Evolutionary conservation across 176 grass and related monocot species (phyloP), one percentile per base, ranked within the genome.

Genomic region (Paspalum vaginatum): DNA sequence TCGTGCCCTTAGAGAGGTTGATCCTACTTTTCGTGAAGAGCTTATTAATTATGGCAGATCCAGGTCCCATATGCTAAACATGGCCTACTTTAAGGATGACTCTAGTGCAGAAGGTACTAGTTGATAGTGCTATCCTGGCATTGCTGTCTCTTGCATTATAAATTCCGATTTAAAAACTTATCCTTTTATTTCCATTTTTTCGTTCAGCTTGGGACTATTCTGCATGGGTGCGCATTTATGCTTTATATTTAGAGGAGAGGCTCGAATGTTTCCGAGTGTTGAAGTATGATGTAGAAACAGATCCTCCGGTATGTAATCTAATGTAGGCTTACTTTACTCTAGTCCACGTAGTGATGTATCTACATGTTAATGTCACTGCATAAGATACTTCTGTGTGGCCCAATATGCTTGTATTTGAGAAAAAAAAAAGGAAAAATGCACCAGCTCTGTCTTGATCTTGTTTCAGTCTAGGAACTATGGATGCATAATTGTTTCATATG

Each of bases 21-120:
- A 99, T 68, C 93, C 88, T 76, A 99, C 97, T 61, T 99, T 99
- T 25, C 93, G 88, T 47, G 97, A 96, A 88, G 97, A 96, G 76
- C 93, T 99, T 50, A 90, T 96, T 58, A 99, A 99, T 83, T 99
- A 99, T 90, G 93, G 93, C 47, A 96, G 91, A 91, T 93, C 88
- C 61, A 85, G 88, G 71, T 91, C 85, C 77, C 97, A 99, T 89
- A 99, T 99, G 97, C 74, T 99, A 70, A 99, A 99, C 82, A 81
- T 99, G 87, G 76, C 97, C 48, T 90, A 99, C 75, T 99, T 99
- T 81, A 99, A 96, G 89, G 97, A 99, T 79, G 97, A 96, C 88
- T 99, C 97, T 25, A 96, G 97, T 81, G 74, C 97, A 61, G 88
- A 87, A 85, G 97, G 97, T 99, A 96, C 74, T 73, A 58, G 50